Base-by-base conservation (phyloP, 2,329 filamentous ascomycete genomes). In the Sporothrix schenckii region DNA sequence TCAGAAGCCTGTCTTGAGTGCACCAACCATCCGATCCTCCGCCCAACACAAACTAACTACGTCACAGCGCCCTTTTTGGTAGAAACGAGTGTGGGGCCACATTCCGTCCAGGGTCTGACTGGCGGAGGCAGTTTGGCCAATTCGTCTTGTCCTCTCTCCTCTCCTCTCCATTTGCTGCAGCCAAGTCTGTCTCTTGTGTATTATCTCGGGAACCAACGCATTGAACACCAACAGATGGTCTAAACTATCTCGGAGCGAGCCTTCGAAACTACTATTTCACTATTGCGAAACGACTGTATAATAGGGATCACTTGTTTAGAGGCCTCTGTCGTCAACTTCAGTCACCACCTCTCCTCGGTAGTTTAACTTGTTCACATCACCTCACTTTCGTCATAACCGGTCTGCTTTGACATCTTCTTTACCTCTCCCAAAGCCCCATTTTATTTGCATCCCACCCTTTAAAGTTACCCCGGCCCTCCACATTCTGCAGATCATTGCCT, bases 41-140 rank as follows among this genome's bases (percentile, higher is more conserved):
- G 27, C 41, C 24, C 21, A 63, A 21, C 21, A 30, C 60, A 19
- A 63, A 21, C 14, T 27, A 30, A 49, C 60, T 63, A 63, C 60
- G 60, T 63, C 60, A 63, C 60, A 63, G 60, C 41, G 41, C 60
- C 11, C 60, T 63, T 47, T 63, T 11, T 63, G 41, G 5, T 49
- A 30, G 60, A 30, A 63, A 63, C 60, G 21, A 30, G 34, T 47
- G 60, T 41, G 60, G 60, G 60, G 60, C 41, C 21, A 30, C 24
- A 27, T 63, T 47, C 6, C 11, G 6, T 49, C 30, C 60, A 47
- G 44, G 39, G 60, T 63, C 60, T 63, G 21, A 13, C 39, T 30
- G 60, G 60, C 60, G 44, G 60, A 41, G 60, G 34, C 27, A 30
- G 27, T 3, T 30, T 30, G 13, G 16, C 65, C 27, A 30, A 19